Percentiles rank a stretch among this genome's conserved stretches.
Evolutionary conservation across 2,329 filamentous ascomycete genomes (phyloP).

Genomic region (Trichoderma cornu-damae): DNA sequence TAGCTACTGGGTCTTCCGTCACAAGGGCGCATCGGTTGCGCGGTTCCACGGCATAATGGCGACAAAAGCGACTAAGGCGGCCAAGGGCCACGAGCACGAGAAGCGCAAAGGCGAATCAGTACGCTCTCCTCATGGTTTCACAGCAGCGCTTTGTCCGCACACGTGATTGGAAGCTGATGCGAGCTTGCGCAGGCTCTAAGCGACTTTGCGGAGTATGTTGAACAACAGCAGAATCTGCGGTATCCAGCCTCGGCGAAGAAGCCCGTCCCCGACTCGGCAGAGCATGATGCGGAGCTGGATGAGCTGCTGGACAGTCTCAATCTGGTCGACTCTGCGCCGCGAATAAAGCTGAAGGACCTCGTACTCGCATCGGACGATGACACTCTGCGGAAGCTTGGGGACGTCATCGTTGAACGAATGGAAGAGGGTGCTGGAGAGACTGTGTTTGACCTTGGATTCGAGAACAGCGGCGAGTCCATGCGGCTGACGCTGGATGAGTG

Average conservation of each 20-base stretch:
- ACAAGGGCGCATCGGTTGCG: neutral
- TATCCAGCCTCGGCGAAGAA: constrained; percentile 44
- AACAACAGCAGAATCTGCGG: constrained; percentile 79
- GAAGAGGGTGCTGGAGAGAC: constrained; percentile 83
- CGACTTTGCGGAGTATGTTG: constrained; percentile 96
- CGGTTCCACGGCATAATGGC: constrained; percentile 40
- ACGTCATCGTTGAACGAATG: constrained; percentile 62
- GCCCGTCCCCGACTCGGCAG: constrained; percentile 27
- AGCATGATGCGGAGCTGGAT: constrained; percentile 78
- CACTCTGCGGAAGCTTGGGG: constrained; percentile 57
- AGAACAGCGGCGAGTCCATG: constrained; percentile 86
- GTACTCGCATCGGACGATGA: constrained; percentile 61
- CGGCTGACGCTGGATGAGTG: constrained; percentile 68
- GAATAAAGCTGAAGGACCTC: constrained; percentile 68
- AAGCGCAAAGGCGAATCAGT: constrained; percentile 83
- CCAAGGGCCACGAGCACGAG: constrained; percentile 67
- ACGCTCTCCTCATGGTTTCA: constrained; percentile 29
- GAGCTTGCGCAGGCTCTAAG: constrained; percentile 58
- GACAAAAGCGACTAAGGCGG: constrained; percentile 52
- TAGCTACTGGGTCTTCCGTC: neutral
- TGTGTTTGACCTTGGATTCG: constrained; percentile 85
- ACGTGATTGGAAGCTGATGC: neutral
- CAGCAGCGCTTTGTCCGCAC: neutral
- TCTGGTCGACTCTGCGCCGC: constrained; percentile 62
- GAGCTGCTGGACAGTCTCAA: constrained; percentile 89